Conservation (phyloP, 164 flowering plant species). For the Aristolochia californica region DNA sequence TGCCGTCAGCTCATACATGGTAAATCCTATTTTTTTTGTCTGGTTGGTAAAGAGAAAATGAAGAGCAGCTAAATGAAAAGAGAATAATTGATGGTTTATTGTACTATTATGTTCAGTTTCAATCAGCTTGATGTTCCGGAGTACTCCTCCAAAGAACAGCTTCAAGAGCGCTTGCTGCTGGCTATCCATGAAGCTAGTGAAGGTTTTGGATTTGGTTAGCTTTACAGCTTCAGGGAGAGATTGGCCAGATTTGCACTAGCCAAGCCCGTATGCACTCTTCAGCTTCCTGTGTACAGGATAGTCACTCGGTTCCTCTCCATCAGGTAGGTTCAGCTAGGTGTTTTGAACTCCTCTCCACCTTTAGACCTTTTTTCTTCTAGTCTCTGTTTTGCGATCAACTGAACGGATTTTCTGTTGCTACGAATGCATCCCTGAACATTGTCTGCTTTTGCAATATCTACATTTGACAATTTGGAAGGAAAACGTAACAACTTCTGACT, state of each 20-base stretch:
- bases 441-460: too few species aligned
- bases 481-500: too few species aligned
- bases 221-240: not conserved
- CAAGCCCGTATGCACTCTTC: conserved; percentile 6
- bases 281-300: conserved; percentile 33
- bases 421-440: too few species aligned
- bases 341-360: too few species aligned
- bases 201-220: conserved; percentile 93
- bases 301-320: conserved; percentile 6
- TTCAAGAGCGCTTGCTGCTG: conserved; percentile 77
- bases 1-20: conserved; percentile 99
- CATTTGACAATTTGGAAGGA: too few species aligned
- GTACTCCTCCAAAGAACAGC: conserved; percentile 80
- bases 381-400: too few species aligned
- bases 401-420: too few species aligned
- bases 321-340: too few species aligned
- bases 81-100: not conserved
- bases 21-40: conserved; percentile 18
- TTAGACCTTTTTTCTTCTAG: too few species aligned
- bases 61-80: not conserved
- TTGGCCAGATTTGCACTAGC: conserved; percentile 4
- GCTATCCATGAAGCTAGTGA: conserved; percentile 99
- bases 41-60: too few species aligned
- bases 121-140: conserved; percentile 96
- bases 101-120: conserved; percentile 42